Evolutionary conservation across 805 yeast species (phyloP).

Genomic region (Teunomyces cretensis): DNA sequence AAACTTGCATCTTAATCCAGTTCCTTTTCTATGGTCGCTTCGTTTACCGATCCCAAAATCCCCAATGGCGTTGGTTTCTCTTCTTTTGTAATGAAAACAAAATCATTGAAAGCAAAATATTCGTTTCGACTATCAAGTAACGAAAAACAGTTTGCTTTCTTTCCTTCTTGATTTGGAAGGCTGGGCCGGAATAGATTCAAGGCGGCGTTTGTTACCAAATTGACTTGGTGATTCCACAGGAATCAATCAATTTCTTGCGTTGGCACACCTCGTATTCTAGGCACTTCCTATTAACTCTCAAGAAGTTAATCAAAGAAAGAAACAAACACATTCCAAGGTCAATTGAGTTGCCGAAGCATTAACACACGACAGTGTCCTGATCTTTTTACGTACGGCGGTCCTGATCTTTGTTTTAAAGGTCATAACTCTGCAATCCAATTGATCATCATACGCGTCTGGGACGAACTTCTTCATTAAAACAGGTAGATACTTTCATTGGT

Average conservation of each 20-base stretch:
- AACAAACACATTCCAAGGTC: not conserved
- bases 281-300: not conserved
- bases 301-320: not conserved
- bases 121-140: not conserved
- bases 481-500: not conserved
- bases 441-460: not conserved
- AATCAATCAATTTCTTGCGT: conserved; percentile 1
- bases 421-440: not conserved
- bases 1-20: not conserved
- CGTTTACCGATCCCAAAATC: not conserved
- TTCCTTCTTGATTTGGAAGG: not conserved
- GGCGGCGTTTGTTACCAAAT: not conserved
- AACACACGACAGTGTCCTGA: not conserved
- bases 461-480: not conserved
- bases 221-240: not conserved
- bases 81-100: not conserved
- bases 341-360: not conserved
- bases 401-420: conserved; percentile 1
- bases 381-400: conserved; percentile 4
- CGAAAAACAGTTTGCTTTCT: not conserved
- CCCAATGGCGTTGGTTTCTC: not conserved
- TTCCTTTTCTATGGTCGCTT: conserved; percentile 5
- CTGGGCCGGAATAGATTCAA: conserved; percentile 7
- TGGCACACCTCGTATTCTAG: conserved; percentile 3
- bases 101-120: conserved; percentile 5